phyloP scores from a whole-genome alignment of 2,329 filamentous ascomycete genomes.

The Fusarium nisikadoi region DNA sequence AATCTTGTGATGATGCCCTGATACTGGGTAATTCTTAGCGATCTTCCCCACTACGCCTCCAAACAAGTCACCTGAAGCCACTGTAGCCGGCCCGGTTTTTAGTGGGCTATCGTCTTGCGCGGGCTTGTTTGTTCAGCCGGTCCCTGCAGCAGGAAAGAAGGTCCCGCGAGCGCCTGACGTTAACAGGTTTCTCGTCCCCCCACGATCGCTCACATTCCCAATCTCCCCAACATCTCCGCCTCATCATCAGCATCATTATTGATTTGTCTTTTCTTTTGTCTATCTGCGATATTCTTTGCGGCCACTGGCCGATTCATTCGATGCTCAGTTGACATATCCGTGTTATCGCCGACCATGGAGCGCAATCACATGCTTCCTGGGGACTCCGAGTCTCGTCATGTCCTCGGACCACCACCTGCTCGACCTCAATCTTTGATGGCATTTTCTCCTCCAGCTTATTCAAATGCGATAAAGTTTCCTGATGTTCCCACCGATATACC shows the following conservation, averaged over 20 bases:
- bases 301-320: conserved; percentile 31
- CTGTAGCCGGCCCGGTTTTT: conserved; percentile 40
- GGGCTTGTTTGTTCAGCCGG: conserved; percentile 31
- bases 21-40: conserved; percentile 28
- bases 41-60: conserved; percentile 34
- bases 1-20: conserved; percentile 23
- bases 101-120: conserved; percentile 23
- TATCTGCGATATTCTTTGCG: not conserved
- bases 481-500: conserved; percentile 44
- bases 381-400: conserved; percentile 41
- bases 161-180: conserved; percentile 36
- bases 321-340: conserved; percentile 45
- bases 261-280: not conserved
- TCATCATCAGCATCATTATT: not conserved
- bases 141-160: conserved; percentile 41
- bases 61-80: conserved; percentile 32
- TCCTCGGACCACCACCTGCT: conserved; percentile 44
- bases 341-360: conserved; percentile 52
- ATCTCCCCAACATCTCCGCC: conserved; percentile 33
- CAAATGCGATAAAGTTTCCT: conserved; percentile 45
- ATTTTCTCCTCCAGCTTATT: conserved; percentile 42
- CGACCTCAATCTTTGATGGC: conserved; percentile 39
- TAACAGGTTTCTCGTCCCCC: conserved; percentile 33
- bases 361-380: conserved; percentile 59
- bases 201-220: conserved; percentile 34